Conservation (phyloP, 2,329 filamentous ascomycete genomes). For the Fonsecaea multimorphosa region DNA sequence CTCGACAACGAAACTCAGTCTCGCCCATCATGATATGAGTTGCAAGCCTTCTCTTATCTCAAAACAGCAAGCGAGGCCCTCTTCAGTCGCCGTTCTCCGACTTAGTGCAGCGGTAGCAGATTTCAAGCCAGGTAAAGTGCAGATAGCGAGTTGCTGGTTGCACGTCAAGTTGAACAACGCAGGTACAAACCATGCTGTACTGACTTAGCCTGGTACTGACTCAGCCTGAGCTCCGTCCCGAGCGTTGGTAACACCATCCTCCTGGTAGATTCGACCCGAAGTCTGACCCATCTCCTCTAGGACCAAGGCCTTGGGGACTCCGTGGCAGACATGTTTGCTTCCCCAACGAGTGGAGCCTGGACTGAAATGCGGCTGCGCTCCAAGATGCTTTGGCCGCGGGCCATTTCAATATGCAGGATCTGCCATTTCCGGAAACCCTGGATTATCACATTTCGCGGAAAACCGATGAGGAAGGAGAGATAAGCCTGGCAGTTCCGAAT, state of each 20-base stretch:
- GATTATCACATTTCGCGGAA: not conserved
- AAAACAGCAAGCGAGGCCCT: not conserved
- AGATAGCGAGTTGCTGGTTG: not conserved
- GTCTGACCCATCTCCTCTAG: not conserved
- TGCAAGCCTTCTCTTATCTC: slow-evolving; percentile 1
- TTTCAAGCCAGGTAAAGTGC: not conserved
- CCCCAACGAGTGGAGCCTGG: not conserved
- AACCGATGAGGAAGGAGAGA: slow-evolving; percentile 8
- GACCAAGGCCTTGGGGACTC: not conserved
- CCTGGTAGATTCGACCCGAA: not conserved
- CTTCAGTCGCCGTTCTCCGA: not conserved
- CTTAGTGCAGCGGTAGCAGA: not conserved
- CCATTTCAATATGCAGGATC: not conserved
- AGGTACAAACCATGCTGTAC: not conserved
- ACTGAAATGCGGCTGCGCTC: not conserved
- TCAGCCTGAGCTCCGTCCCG: not conserved
- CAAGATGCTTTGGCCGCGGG: not conserved
- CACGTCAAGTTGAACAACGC: not conserved
- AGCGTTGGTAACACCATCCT: not conserved
- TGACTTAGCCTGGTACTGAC: not conserved
- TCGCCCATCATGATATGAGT: not conserved
- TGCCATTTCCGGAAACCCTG: not conserved
- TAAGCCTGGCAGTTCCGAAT: not conserved
- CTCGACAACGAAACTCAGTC: not conserved
- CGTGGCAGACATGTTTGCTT: not conserved